A percentile compares a stretch with the other conserved stretches of the same genome.
Evolutionary conservation across 805 yeast genomes (phyloP).

Genomic region (Candida multigemmis): DNA sequence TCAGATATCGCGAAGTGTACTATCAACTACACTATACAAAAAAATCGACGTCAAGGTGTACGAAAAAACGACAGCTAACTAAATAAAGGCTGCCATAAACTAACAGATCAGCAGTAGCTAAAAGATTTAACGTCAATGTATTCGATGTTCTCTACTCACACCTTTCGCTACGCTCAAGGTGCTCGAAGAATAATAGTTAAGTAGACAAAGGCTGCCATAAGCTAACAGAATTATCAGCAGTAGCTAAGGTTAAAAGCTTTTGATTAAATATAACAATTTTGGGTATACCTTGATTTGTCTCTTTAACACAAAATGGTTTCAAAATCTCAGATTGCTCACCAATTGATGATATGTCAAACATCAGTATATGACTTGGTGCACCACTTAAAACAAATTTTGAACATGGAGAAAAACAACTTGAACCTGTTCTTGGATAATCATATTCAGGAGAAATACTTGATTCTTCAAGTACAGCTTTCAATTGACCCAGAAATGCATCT

Average conservation of each 20-base stretch:
- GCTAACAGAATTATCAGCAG: slow-evolving; percentile 44
- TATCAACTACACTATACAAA: too few relatives aligned
- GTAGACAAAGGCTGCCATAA: slow-evolving; percentile 23
- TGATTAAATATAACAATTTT: slow-evolving; percentile 54
- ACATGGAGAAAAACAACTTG: slow-evolving; percentile 29
- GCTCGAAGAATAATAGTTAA: slow-evolving; percentile 1
- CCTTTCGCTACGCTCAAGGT: too few relatives aligned
- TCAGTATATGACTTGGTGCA: slow-evolving; percentile 12
- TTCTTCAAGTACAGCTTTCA: slow-evolving; percentile 21
- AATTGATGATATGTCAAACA: slow-evolving; percentile 20
- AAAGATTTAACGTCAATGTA: too few relatives aligned
- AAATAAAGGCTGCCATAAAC: too few relatives aligned
- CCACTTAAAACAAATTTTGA: slow-evolving; percentile 31
- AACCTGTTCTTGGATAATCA: slow-evolving; percentile 23
- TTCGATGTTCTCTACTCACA: too few relatives aligned
- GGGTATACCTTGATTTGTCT: slow-evolving; percentile 27
- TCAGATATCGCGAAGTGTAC: too few relatives aligned
- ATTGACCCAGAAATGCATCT: slow-evolving; percentile 62
- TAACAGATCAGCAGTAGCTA: too few relatives aligned
- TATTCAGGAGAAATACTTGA: slow-evolving; percentile 4
- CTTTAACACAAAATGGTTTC: slow-evolving; percentile 13
- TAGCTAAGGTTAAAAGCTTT: slow-evolving; percentile 46
- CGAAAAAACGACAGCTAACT: too few relatives aligned
- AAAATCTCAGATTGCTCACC: slow-evolving; percentile 12
- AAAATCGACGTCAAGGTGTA: too few relatives aligned